Base-by-base conservation (phyloP, 202 grass and related monocot genomes). In the Hordeum pubiflorum region DNA sequence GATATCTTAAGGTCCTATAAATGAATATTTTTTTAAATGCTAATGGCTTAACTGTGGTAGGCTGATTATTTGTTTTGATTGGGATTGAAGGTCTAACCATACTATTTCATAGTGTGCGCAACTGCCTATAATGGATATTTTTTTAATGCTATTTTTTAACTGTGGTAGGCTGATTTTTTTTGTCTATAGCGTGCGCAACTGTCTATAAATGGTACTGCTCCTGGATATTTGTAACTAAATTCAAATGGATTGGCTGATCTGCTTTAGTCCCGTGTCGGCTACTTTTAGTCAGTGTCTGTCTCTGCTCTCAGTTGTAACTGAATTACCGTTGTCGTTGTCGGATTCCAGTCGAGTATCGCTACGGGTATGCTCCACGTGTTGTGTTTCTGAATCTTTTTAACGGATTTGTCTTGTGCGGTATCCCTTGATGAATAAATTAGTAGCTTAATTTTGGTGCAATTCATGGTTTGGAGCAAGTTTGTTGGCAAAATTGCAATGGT, bases 271-370 rank as follows among this genome's bases (percentile, higher is more conserved):
- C 15, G 21, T 38, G 39, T 36, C 3, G 2, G 0, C 70, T 69
- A 31, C 29, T 80, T 11, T 26, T 21, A 15, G 37, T 44, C 12
- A 2, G 40, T 4, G 26, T 6, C 61, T 67, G 37, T 41, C 48
- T 18, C 48, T 52, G 48, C 48, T 52, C 48, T 52, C 48, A 52
- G 13, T 20, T 22, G 31, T 61, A 26, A 26, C 26, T 46, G 24
- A 64, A 22, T 44, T 21, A 64, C 33, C 31, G 4, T 26, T 27
- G 43, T 71, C 23, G 36, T 31, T 63, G 33, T 44, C 40, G 5
- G 64, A 82, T 78, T 78, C 64, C 34, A 63, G 57, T 43, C 26
- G 6, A 65, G 44, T 57, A 77, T 31, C 61, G 31, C 61, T 61
- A 59, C n/a, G 63, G 63, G 33, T 37, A 66, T 36, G 64, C 56